These are phyloP conservation scores for Petunia axillaris DNA, from an alignment of 257 asterid species.

Conservation along the genomic window DNA sequence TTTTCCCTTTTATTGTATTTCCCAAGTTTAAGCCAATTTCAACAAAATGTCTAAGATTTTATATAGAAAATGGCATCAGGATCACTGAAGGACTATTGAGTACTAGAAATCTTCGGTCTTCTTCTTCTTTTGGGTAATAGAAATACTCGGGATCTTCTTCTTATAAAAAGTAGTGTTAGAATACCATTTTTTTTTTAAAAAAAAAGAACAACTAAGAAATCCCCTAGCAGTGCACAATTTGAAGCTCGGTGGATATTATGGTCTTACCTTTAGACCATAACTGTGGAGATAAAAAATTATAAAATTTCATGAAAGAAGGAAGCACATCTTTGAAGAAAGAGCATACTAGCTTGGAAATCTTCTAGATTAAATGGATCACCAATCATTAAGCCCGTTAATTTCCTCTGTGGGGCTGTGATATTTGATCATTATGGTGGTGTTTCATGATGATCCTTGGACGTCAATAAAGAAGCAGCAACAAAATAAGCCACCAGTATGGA, in stretches of 20 bases:
- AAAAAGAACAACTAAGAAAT: no score
- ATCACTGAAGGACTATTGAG: not conserved
- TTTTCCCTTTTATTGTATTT: no score
- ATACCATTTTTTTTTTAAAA: constrained; percentile 53
- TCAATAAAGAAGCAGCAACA: constrained; percentile 17
- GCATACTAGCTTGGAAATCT: constrained; percentile 23
- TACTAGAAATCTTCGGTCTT: not conserved
- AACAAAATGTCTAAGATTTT: no score
- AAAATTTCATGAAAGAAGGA: no score
- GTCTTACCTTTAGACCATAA: no score
- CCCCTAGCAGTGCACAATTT: no score
- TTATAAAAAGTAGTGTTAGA: no score
- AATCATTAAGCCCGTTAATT: constrained; percentile 34
- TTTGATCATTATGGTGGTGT: constrained; percentile 29
- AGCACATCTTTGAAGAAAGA: no score
- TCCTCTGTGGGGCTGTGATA: constrained; percentile 39
- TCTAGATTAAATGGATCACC: constrained; percentile 57
- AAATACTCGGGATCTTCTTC: no score
- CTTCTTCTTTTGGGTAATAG: constrained; percentile 53
- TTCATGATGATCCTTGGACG: constrained; percentile 58
- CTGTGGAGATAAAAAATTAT: no score
- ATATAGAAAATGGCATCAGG: no score
- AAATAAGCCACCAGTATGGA: constrained; percentile 25
- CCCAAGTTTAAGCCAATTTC: not conserved
- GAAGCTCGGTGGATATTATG: no score